Percentiles rank a stretch among this genome's conserved stretches.
Evolutionary conservation across 352 stramenopile species (phyloP).

Genomic region (Aphanomyces euteiches): DNA sequence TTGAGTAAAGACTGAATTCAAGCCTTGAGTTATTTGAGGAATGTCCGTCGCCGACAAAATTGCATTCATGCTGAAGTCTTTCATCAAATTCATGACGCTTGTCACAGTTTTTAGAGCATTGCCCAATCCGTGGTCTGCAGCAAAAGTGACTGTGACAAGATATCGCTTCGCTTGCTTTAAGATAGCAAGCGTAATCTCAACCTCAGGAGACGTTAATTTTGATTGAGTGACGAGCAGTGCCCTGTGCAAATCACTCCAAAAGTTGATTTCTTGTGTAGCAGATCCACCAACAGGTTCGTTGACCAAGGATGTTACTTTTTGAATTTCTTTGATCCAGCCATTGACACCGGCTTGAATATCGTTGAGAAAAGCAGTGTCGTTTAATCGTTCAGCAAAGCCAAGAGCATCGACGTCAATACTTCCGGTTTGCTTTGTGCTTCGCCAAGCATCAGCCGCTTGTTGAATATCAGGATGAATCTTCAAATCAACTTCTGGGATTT

Average conservation of each 20-base stretch:
- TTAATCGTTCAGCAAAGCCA: slow-evolving; percentile 74
- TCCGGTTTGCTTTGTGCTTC: slow-evolving; percentile 32
- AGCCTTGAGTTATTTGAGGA: slow-evolving; percentile 70
- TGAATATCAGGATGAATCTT: slow-evolving; percentile 85
- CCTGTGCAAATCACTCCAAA: slow-evolving; percentile 91
- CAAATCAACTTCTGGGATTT: slow-evolving; percentile 91
- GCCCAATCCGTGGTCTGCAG: slow-evolving; percentile 83
- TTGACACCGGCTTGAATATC: slow-evolving; percentile 87
- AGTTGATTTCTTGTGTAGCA: slow-evolving; percentile 93
- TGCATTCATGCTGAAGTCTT: slow-evolving; percentile 90
- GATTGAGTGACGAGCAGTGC: slow-evolving; percentile 81
- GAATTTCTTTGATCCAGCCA: slow-evolving; percentile 94
- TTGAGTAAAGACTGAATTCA: slow-evolving; percentile 82
- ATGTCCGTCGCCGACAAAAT: slow-evolving; percentile 88
- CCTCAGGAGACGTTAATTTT: slow-evolving; percentile 83
- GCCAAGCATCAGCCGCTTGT: slow-evolving; percentile 52
- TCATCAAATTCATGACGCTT: slow-evolving; percentile 90
- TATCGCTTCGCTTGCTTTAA: slow-evolving; percentile 91
- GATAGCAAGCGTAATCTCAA: slow-evolving; percentile 88
- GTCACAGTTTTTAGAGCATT: slow-evolving; percentile 79
- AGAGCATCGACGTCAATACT: slow-evolving; percentile 76
- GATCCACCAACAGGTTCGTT: slow-evolving; percentile 82
- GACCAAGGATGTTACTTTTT: slow-evolving; percentile 89
- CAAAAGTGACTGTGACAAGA: slow-evolving; percentile 87
- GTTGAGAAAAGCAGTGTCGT: slow-evolving; percentile 82